phyloP scores from a whole-genome alignment of 2,329 filamentous ascomycete genomes.

The Aspergillus vadensis region DNA sequence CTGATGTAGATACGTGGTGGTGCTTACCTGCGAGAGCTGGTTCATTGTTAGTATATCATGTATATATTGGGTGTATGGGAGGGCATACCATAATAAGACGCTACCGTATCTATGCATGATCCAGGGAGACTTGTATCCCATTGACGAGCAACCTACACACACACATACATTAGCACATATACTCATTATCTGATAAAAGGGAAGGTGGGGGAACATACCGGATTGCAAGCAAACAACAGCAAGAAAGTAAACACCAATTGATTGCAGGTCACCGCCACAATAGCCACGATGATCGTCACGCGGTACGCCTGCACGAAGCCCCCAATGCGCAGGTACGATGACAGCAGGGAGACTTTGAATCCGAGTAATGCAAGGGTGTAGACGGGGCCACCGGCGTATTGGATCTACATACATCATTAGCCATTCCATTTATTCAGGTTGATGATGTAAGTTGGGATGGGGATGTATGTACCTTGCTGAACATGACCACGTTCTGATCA shows the following conservation, averaged over 20 bases:
- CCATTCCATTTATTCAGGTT: too few relatives aligned
- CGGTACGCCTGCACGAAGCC: conserved; percentile 43
- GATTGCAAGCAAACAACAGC: conserved; percentile 28
- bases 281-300: conserved; percentile 36
- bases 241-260: conserved; percentile 40
- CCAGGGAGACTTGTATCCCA: conserved; percentile 32
- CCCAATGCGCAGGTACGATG: conserved; percentile 51
- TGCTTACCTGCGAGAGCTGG: conserved; percentile 12
- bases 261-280: conserved; percentile 40
- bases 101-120: conserved; percentile 43
- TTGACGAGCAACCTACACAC: background rate
- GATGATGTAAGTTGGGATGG: background rate
- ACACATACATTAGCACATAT: background rate
- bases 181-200: too few relatives aligned
- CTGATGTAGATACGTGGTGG: background rate
- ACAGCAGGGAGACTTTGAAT: conserved; percentile 52
- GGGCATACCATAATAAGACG: conserved; percentile 48
- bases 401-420: conserved; percentile 19
- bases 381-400: conserved; percentile 33
- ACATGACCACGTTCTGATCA: conserved; percentile 25
- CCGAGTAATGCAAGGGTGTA: conserved; percentile 41
- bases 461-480: conserved; percentile 24
- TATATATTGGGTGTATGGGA: background rate
- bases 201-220: conserved; percentile 29
- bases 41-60: background rate